A percentile compares a stretch with the other conserved stretches of the same genome.
phyloP scores from a whole-genome alignment of 2,329 filamentous ascomycete genomes.

The Xylariaceae sp. region DNA sequence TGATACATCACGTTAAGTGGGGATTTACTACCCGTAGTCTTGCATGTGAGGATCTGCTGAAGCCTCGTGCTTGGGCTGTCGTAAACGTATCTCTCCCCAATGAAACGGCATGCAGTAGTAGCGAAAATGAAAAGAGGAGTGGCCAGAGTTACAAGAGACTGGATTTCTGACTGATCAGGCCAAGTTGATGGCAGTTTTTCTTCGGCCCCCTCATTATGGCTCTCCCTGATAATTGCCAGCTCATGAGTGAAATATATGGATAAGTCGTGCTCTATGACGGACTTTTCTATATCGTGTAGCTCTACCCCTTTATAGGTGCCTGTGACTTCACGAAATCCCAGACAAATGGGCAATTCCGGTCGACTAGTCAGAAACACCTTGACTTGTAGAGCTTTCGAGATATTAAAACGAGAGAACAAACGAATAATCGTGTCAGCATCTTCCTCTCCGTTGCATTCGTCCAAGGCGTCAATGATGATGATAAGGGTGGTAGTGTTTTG shows the following conservation, averaged over 20 bases:
- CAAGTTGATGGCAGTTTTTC: conserved; percentile 24
- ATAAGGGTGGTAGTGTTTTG: background rate
- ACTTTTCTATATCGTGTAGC: conserved; percentile 34
- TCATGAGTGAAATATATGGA: conserved; percentile 30
- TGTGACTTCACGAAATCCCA: conserved; percentile 32
- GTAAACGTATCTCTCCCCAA: conserved; percentile 5
- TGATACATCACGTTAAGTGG: no score
- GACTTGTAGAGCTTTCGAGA: background rate
- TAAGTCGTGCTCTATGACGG: conserved; percentile 36
- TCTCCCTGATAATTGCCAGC: conserved; percentile 16
- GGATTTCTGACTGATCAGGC: conserved; percentile 25
- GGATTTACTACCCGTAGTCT: no score
- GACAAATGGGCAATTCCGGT: conserved; percentile 36
- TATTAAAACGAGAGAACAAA: background rate
- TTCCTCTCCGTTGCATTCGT: conserved; percentile 1
- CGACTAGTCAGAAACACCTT: conserved; percentile 39
- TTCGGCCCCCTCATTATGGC: conserved; percentile 19
- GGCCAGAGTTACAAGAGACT: conserved; percentile 19
- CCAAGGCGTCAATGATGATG: conserved; percentile 8
- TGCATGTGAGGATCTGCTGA: conserved; percentile 5
- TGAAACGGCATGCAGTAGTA: conserved; percentile 28
- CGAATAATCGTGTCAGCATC: background rate
- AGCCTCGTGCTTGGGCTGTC: conserved; percentile 5
- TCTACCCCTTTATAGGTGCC: conserved; percentile 30
- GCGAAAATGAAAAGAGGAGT: conserved; percentile 32